Percentiles rank a stretch among this genome's conserved stretches.
phyloP scores from a whole-genome alignment of 345 rosid genomes.

The Cochlearia excelsa region DNA sequence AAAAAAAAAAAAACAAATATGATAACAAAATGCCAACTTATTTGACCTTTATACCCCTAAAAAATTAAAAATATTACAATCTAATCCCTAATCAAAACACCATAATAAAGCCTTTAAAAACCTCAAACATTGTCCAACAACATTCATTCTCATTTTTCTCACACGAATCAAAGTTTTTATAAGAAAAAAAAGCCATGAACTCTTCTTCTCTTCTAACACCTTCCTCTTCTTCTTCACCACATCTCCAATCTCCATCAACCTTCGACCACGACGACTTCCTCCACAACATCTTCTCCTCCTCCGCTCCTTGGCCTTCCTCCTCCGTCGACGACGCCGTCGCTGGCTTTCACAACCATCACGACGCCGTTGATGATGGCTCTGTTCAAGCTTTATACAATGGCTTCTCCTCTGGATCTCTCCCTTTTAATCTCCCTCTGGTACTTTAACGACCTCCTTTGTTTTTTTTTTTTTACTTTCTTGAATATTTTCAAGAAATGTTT shows the following conservation, averaged over 20 bases:
- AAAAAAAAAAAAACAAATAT: not conserved
- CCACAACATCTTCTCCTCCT: constrained; percentile 73
- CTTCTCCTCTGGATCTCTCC: constrained; percentile 65
- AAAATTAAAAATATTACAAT: constrained; percentile 6
- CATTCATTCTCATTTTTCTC: not conserved
- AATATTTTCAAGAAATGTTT: not conserved
- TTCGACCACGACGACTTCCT: constrained; percentile 68
- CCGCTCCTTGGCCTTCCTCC: constrained; percentile 48
- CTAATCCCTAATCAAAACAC: constrained; percentile 11
- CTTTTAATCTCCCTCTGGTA: constrained; percentile 60
- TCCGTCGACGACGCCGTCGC: constrained; percentile 24
- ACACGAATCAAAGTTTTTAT: constrained; percentile 1
- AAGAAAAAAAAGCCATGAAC: constrained; percentile 14
- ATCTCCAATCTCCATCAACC: constrained; percentile 30
- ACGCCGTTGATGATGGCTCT: constrained; percentile 17
- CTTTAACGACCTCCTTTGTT: not conserved
- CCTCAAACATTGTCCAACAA: constrained; percentile 16
- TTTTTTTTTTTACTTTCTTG: not conserved
- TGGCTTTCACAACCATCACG: constrained; percentile 33
- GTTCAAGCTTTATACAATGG: constrained; percentile 47
- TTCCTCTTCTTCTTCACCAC: constrained; percentile 31
- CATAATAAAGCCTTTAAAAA: constrained; percentile 20
- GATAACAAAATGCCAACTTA: no score
- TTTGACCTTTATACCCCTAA: constrained; percentile 9
- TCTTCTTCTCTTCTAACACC: constrained; percentile 27